Evolutionary conservation across 2,329 filamentous ascomycete genomes (phyloP), one percentile per base, ranked within the genome.

Genomic region (Colletotrichum filicis): DNA sequence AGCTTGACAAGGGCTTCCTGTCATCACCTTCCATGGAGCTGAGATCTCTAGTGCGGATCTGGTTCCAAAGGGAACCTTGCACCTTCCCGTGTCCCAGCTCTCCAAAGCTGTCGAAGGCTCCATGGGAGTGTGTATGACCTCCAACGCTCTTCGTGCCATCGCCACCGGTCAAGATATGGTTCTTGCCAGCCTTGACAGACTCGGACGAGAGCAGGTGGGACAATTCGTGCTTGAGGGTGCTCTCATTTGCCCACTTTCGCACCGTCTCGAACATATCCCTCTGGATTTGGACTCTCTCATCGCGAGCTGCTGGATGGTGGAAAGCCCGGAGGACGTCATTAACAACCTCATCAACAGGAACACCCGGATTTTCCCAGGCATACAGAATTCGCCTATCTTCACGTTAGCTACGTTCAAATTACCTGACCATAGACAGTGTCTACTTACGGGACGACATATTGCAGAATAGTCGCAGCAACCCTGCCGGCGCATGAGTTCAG

Each of bases 261-360:
- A 99, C 95, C 0, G 93, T 94, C 67, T 91, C 88, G 84, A 94
- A 98, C 97, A 99, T 99, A 65, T 92, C 92, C 57, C 90, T 89
- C 76, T 98, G 97, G 32, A 97, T 92, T 80, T 97, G 94, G 70
- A 94, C 85, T 68, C 87, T 86, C 67, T 93, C 91, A 77, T 97
- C 90, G 28, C 96, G 92, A 35, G 95, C 86, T 7, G 93, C 93
- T 1, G 97, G 97, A 80, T 99, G 97, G 81, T 99, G 97, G 85
- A 98, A 97, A 12, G 94, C 92, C 28, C 90, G 90, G 59, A 95
- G 85, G 53, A 97, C 91, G 76, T 98, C 96, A 75, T 94, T 87
- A 74, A 95, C 87, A 0, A 98, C 93, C 82, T 97, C 93, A 49
- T 97, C 90, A 4, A 97, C 92, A 0, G 94, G 91, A 0, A 98